Percentiles rank a stretch among this genome's conserved stretches.
Evolutionary conservation across 2,329 filamentous ascomycete genomes (phyloP).

Genomic region (Pyrenophora tritici-repentis): DNA sequence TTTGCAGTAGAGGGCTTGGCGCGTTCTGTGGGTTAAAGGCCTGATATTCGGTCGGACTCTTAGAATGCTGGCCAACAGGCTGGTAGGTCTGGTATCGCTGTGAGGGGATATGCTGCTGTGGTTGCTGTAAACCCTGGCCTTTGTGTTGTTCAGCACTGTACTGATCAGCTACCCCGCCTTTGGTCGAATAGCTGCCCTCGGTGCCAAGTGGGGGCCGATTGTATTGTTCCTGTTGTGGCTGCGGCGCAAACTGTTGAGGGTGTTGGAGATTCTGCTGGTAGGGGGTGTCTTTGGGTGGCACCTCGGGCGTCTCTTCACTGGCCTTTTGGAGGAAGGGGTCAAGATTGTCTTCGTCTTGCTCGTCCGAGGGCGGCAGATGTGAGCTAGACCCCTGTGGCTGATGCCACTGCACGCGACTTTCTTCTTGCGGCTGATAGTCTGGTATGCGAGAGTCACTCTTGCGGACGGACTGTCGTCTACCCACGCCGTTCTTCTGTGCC

Average conservation of each 20-base stretch:
- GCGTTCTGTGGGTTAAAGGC: conserved; percentile 39
- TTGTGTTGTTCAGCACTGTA: conserved; percentile 48
- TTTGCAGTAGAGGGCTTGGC: conserved; percentile 36
- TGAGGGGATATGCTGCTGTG: conserved; percentile 32
- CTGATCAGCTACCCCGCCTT: conserved; percentile 45
- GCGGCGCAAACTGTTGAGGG: conserved; percentile 30
- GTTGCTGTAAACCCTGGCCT: conserved; percentile 28
- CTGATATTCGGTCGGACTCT: conserved; percentile 37
- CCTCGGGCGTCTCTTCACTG: conserved; percentile 34
- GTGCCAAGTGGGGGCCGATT: conserved; percentile 47
- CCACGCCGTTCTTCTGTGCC: conserved; percentile 38
- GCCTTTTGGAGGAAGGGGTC: conserved; percentile 47
- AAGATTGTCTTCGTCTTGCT: conserved; percentile 46
- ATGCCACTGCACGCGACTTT: conserved; percentile 33
- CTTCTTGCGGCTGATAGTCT: conserved; percentile 34
- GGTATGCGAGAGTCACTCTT: conserved; percentile 40
- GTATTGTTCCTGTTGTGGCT: conserved; percentile 40
- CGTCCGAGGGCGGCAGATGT: conserved; percentile 43
- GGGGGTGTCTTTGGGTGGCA: conserved; percentile 44
- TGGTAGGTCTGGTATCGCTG: conserved; percentile 41
- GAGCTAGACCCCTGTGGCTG: conserved; percentile 38
- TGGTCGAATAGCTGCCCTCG: conserved; percentile 45
- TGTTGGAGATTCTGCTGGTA: conserved; percentile 37
- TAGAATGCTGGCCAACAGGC: conserved; percentile 28
- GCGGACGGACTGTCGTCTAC: conserved; percentile 43